A percentile compares a stretch with the other conserved stretches of the same genome.
Evolutionary conservation across 2,329 filamentous ascomycete genomes (phyloP).

Genomic region (Pestalotiopsis sp.): DNA sequence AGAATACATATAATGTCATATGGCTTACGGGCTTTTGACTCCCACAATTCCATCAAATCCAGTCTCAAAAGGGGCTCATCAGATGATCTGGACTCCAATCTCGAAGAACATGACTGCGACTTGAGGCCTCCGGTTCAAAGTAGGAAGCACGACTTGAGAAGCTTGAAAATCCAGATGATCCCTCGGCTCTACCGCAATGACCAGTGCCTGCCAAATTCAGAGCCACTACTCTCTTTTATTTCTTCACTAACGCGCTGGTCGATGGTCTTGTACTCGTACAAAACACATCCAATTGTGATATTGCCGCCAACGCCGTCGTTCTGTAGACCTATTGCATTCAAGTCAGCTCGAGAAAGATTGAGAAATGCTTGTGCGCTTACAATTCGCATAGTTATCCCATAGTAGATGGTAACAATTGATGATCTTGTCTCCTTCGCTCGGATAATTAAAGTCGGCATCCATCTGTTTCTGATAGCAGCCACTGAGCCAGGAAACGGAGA

Average conservation of each 20-base stretch:
- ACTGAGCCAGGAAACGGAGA: background rate
- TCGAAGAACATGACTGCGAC: too few species aligned
- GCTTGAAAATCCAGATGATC: background rate
- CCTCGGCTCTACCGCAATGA: background rate
- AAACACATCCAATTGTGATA: slow-evolving; percentile 2
- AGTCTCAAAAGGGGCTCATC: too few species aligned
- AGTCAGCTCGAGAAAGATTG: background rate
- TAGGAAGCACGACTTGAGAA: too few species aligned
- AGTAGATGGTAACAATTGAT: background rate
- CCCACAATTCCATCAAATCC: too few species aligned
- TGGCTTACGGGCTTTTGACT: too few species aligned
- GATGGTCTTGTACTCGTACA: slow-evolving; percentile 6
- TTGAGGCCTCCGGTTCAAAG: too few species aligned
- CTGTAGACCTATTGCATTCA: background rate
- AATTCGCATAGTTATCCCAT: background rate
- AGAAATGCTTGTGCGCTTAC: background rate
- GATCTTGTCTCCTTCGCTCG: background rate
- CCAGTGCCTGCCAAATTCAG: background rate
- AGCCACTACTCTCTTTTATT: background rate
- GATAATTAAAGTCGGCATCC: background rate
- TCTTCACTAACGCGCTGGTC: background rate
- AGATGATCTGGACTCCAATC: too few species aligned
- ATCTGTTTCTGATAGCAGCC: slow-evolving; percentile 6
- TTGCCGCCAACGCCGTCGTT: slow-evolving; percentile 8
- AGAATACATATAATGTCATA: too few species aligned